Evolutionary conservation across 352 stramenopile species (phyloP).

Genomic region (Ophiocytium majus): DNA sequence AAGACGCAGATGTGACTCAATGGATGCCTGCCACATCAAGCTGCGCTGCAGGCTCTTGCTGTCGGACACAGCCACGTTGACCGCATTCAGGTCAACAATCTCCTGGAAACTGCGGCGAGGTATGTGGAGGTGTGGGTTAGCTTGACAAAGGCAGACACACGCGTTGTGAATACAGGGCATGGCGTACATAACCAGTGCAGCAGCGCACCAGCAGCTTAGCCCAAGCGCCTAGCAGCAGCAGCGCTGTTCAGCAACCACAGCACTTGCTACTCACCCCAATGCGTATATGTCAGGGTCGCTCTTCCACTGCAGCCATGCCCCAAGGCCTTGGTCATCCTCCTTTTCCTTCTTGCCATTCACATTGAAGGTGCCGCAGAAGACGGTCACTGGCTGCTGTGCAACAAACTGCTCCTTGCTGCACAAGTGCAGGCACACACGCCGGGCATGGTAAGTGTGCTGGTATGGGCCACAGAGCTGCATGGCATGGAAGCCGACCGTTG

Average conservation of each 20-base stretch:
- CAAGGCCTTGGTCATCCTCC: constrained; percentile 51
- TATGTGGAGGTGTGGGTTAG: too few species aligned
- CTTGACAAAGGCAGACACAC: not conserved
- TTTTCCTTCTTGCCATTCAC: constrained; percentile 95
- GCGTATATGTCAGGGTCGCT: constrained; percentile 61
- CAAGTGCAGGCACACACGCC: not conserved
- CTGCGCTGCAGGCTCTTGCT: constrained; percentile 75
- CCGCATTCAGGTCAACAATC: constrained; percentile 99
- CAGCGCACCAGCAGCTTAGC: not conserved
- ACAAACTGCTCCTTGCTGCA: constrained; percentile 44
- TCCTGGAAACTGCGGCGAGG: constrained; percentile 94
- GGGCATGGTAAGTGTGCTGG: not conserved
- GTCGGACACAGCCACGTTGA: constrained; percentile 95
- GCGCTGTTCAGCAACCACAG: too few species aligned
- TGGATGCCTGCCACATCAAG: constrained; percentile 38
- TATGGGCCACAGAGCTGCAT: not conserved
- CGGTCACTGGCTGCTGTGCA: constrained; percentile 23
- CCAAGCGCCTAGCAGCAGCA: not conserved
- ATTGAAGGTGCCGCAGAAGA: constrained; percentile 96
- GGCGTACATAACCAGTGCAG: not conserved
- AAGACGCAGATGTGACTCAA: constrained; percentile 10
- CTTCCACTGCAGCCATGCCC: constrained; percentile 70
- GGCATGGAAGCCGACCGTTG: not conserved
- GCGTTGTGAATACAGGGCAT: not conserved
- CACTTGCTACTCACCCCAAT: constrained; percentile 40